Evolutionary conservation across 2,329 filamentous ascomycete species (phyloP).

Genomic region (Monilinia aucupariae): DNA sequence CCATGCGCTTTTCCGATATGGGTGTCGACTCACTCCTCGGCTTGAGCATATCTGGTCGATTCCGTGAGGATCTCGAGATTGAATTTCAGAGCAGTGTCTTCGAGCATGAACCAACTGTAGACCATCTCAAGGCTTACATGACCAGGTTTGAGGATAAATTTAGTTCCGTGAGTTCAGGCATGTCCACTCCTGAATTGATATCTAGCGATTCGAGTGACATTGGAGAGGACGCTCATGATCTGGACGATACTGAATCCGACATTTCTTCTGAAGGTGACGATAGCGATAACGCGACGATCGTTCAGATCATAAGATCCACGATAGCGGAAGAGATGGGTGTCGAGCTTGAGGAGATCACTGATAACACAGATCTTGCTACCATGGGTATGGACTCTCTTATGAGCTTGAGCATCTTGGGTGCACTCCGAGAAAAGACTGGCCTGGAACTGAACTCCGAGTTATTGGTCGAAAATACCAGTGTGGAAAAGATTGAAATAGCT

Average conservation of each 20-base stretch:
- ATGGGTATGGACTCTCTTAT: constrained; percentile 19
- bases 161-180: constrained; percentile 2
- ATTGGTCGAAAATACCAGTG: constrained; percentile 26
- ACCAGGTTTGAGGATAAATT: constrained; percentile 11
- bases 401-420: constrained; percentile 15
- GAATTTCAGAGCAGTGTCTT: constrained; percentile 47
- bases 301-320: constrained; percentile 23
- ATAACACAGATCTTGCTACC: constrained; percentile 15
- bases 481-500: constrained; percentile 24
- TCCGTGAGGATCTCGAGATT: constrained; percentile 52
- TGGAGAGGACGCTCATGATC: constrained; percentile 7
- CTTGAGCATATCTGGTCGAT: constrained; percentile 49
- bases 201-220: neutral
- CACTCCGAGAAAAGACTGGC: constrained; percentile 14
- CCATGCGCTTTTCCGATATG: constrained; percentile 49
- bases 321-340: constrained; percentile 17
- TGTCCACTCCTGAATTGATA: constrained; percentile 12
- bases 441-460: constrained; percentile 40
- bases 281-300: constrained; percentile 8
- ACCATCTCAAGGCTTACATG: constrained; percentile 17
- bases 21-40: constrained; percentile 57
- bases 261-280: neutral
- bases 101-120: constrained; percentile 25
- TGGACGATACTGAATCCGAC: constrained; percentile 6
- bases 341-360: constrained; percentile 16